Conservation (phyloP, 768 basidiomycete species). For the Tulasnella sp. region DNA sequence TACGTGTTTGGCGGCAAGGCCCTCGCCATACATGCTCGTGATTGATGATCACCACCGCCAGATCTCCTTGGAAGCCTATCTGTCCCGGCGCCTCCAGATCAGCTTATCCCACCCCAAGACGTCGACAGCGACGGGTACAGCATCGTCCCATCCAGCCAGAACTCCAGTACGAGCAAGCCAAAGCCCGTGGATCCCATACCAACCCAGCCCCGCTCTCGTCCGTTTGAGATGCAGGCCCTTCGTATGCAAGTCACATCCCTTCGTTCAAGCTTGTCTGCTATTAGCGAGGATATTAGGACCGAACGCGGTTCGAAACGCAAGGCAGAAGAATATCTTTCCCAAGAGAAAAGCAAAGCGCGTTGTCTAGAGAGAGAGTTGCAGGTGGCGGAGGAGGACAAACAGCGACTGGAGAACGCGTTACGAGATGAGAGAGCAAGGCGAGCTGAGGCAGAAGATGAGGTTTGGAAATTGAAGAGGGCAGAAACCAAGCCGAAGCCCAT, state of each 20-base stretch:
- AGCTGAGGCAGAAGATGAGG: conserved; percentile 18
- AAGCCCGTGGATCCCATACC: neutral
- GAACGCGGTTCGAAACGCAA: conserved; percentile 15
- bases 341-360: conserved; percentile 18
- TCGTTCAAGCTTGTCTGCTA: neutral
- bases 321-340: conserved; percentile 13
- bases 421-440: conserved; percentile 2
- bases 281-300: neutral
- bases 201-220: neutral
- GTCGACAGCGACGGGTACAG: neutral
- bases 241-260: conserved; percentile 17
- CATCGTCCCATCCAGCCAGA: neutral
- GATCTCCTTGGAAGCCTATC: neutral
- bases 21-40: neutral
- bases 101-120: neutral
- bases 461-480: neutral
- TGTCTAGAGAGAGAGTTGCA: conserved; percentile 11
- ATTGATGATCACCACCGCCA: neutral
- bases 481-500: neutral
- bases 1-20: neutral
- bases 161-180: neutral
- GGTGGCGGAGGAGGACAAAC: neutral
- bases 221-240: conserved; percentile 10
- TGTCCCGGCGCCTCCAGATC: neutral
- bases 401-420: neutral